Percentiles rank a stretch among this genome's conserved stretches.
Conservation (phyloP, 208 protist genomes). For the Endotrypanum monterogeii region DNA sequence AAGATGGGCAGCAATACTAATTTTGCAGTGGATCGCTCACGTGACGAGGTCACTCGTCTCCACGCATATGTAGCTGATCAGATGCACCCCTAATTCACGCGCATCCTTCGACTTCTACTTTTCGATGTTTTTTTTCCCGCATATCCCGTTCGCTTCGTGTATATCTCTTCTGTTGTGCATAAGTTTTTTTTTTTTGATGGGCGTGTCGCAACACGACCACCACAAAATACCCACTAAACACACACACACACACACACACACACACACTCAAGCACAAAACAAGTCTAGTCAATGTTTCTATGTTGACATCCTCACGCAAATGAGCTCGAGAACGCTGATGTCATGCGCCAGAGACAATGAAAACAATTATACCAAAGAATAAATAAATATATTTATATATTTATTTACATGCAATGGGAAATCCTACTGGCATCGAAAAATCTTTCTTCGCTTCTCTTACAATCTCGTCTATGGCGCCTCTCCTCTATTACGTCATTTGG, state of each 20-base stretch:
- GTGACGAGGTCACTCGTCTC: not conserved
- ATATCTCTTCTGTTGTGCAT: too few relatives aligned
- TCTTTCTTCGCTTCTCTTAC: not conserved
- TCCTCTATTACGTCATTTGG: not conserved
- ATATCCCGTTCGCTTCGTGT: slow-evolving; percentile 1
- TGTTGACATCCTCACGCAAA: too few relatives aligned
- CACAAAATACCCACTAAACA: not conserved
- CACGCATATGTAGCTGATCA: not conserved
- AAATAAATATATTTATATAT: too few relatives aligned
- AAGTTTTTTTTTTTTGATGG: too few relatives aligned
- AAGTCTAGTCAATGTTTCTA: not conserved
- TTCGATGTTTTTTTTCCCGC: slow-evolving; percentile 10
- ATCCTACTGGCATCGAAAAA: not conserved
- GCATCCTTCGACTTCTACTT: not conserved
- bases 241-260: not conserved
- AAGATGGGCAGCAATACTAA: not conserved
- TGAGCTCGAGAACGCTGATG: not conserved
- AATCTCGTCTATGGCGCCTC: too few relatives aligned
- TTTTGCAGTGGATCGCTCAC: not conserved
- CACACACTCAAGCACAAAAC: not conserved
- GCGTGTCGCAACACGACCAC: not conserved
- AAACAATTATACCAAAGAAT: not conserved
- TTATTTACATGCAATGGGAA: too few relatives aligned
- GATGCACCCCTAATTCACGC: not conserved
- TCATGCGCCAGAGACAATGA: not conserved